Evolutionary conservation across 805 yeast genomes (phyloP).

Genomic region (Pichia manshurica): DNA sequence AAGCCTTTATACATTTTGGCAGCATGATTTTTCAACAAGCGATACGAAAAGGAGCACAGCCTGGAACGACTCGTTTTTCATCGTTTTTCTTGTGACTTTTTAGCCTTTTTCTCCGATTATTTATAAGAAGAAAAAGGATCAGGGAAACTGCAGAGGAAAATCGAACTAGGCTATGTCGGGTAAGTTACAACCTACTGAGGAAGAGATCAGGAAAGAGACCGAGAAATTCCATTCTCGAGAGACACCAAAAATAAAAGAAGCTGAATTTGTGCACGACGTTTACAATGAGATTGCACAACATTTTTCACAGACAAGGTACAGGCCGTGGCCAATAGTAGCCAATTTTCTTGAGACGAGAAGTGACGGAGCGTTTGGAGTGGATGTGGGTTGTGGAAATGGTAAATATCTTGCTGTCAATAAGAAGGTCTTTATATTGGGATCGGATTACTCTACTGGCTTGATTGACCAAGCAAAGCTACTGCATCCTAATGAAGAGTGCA

Average conservation of each 20-base stretch:
- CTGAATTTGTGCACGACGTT: constrained; percentile 79
- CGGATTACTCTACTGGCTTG: constrained; percentile 66
- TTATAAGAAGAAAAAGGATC: too few relatives aligned
- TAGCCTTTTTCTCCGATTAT: too few relatives aligned
- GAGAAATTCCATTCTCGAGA: constrained; percentile 23
- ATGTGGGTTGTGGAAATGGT: constrained; percentile 97
- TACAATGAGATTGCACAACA: constrained; percentile 90
- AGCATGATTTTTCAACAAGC: too few relatives aligned
- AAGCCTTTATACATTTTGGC: too few relatives aligned
- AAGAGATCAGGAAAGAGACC: constrained; percentile 27
- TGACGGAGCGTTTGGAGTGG: constrained; percentile 69
- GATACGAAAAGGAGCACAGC: too few relatives aligned
- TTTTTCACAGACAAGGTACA: constrained; percentile 89
- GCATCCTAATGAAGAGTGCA: constrained; percentile 22
- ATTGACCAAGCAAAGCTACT: constrained; percentile 54
- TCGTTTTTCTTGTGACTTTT: too few relatives aligned
- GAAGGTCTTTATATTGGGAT: constrained; percentile 66
- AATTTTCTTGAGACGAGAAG: constrained; percentile 47
- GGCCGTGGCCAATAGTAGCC: constrained; percentile 96
- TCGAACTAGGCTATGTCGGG: constrained; percentile 28
- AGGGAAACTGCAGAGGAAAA: too few relatives aligned
- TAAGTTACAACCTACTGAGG: constrained; percentile 27
- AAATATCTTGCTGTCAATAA: constrained; percentile 75
- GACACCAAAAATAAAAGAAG: constrained; percentile 59
- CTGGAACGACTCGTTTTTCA: too few relatives aligned